phyloP scores from a whole-genome alignment of 192 early-diverging fungal genomes.

The Backusella parvicylindrica region DNA sequence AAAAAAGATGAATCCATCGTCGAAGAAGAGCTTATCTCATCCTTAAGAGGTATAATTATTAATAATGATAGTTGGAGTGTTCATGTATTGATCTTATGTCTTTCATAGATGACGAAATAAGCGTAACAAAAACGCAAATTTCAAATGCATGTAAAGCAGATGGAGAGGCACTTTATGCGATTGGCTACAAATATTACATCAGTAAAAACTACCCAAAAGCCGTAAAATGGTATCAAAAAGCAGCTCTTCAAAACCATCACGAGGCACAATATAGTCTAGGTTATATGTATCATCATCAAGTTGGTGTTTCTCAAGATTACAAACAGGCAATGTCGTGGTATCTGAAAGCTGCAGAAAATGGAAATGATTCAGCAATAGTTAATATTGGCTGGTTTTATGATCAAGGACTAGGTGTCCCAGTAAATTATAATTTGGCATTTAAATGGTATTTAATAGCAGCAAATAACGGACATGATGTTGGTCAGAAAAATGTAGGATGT shows the following conservation, averaged over 20 bases:
- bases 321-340: constrained; percentile 55
- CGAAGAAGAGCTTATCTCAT: background rate
- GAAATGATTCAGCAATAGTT: constrained; percentile 46
- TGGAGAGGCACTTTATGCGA: background rate
- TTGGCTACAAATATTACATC: constrained; percentile 16
- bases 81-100: background rate
- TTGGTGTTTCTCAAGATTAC: constrained; percentile 45
- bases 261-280: constrained; percentile 54
- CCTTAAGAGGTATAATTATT: background rate
- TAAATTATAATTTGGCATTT: background rate
- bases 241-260: constrained; percentile 43
- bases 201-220: constrained; percentile 44
- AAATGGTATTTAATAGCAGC: constrained; percentile 26
- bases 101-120: background rate
- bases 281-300: constrained; percentile 56
- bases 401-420: constrained; percentile 62
- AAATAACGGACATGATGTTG: constrained; percentile 53
- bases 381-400: constrained; percentile 80
- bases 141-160: background rate
- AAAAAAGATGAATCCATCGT: background rate
- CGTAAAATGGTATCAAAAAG: constrained; percentile 46
- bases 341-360: constrained; percentile 47
- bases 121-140: background rate
- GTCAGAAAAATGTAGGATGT: constrained; percentile 26
- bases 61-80: background rate